These are phyloP conservation scores for Coniochaeta sp. DNA, from an alignment of 2,329 filamentous ascomycete species.

Conservation along the genomic window DNA sequence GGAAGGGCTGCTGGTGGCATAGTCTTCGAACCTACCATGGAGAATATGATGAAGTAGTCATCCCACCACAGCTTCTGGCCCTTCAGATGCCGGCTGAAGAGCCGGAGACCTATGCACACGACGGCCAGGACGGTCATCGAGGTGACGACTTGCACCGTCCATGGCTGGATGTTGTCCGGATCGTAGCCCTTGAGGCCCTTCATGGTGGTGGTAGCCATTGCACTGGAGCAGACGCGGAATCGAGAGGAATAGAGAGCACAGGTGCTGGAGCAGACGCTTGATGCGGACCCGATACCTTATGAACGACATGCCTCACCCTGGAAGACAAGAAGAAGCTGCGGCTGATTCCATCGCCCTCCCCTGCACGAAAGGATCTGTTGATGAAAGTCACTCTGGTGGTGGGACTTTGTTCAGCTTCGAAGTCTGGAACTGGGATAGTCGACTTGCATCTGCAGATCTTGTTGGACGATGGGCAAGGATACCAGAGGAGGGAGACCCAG, in stretches of 20 bases:
- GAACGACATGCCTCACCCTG: not conserved
- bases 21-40: constrained; percentile 39
- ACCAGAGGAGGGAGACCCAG: too few relatives aligned
- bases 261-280: not conserved
- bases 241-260: not conserved
- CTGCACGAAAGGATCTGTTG: not conserved
- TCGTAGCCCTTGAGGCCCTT: constrained; percentile 25
- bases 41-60: constrained; percentile 41
- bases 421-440: not conserved
- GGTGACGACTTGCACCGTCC: constrained; percentile 31
- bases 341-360: not conserved
- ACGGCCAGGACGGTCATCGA: constrained; percentile 34
- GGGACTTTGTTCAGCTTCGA: not conserved
- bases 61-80: constrained; percentile 41
- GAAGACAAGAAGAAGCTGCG: not conserved
- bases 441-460: not conserved
- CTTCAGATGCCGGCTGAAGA: constrained; percentile 33
- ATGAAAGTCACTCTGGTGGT: not conserved
- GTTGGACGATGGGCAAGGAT: not conserved
- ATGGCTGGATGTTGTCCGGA: constrained; percentile 31
- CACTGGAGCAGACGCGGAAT: not conserved
- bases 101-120: constrained; percentile 28
- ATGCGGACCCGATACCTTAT: not conserved
- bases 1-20: too few relatives aligned
- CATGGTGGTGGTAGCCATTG: not conserved